Conservation (phyloP, 2,329 filamentous ascomycete species). For the Fusarium heterosporum region DNA sequence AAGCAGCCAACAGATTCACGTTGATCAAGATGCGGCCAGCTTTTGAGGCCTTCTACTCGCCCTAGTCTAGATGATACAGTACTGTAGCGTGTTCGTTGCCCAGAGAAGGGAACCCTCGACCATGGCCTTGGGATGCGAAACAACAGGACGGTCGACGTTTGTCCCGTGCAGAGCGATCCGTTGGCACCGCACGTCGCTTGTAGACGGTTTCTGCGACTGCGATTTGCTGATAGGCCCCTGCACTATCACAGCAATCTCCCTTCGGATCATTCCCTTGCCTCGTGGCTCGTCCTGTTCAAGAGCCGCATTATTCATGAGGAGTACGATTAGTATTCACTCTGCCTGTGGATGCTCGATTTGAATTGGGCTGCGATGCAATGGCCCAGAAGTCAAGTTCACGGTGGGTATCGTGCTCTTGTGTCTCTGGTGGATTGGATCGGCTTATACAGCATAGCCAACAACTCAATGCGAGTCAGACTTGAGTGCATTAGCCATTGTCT, state of each 20-base stretch:
- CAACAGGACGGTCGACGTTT: constrained; percentile 17
- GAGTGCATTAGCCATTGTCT: constrained; percentile 19
- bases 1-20: constrained; percentile 12
- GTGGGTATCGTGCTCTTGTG: constrained; percentile 26
- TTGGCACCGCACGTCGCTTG: constrained; percentile 46
- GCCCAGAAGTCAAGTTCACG: constrained; percentile 23
- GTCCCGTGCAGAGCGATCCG: constrained; percentile 30
- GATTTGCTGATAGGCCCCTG: constrained; percentile 39
- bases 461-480: constrained; percentile 36
- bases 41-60: constrained; percentile 34
- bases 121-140: constrained; percentile 29
- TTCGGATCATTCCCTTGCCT: neutral
- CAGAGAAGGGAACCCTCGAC: constrained; percentile 14
- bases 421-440: constrained; percentile 33
- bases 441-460: neutral
- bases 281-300: constrained; percentile 7
- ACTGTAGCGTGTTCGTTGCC: neutral
- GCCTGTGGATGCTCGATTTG: neutral
- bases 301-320: constrained; percentile 27
- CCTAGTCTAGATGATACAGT: neutral
- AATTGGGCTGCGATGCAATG: constrained; percentile 10
- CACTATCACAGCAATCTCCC: constrained; percentile 20
- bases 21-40: constrained; percentile 27
- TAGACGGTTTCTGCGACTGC: constrained; percentile 15
- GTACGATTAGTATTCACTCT: constrained; percentile 2